These are phyloP conservation scores for Penicillium canescens DNA, from an alignment of 495 filamentous ascomycete genomes.

Conservation along the genomic window DNA sequence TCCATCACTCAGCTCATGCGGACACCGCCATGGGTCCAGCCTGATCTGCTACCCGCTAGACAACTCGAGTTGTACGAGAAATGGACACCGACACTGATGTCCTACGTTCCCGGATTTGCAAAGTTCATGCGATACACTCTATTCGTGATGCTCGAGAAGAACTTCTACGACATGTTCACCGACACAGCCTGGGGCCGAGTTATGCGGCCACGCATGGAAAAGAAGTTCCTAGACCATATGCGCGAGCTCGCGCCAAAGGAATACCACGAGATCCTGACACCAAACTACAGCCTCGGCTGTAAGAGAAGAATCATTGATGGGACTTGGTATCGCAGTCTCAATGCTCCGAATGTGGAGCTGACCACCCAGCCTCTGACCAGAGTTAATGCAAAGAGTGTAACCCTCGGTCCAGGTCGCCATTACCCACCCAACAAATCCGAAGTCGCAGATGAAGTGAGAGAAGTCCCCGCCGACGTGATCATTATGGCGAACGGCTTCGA, in stretches of 20 bases:
- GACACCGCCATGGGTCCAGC: constrained; percentile 60
- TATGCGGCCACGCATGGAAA: constrained; percentile 29
- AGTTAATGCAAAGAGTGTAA: constrained; percentile 50
- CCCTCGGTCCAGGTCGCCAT: constrained; percentile 49
- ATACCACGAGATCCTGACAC: constrained; percentile 64
- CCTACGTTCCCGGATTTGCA: constrained; percentile 45
- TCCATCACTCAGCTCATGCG: constrained; percentile 65
- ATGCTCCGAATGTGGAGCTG: constrained; percentile 55
- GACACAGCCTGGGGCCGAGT: constrained; percentile 30
- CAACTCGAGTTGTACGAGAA: constrained; percentile 36
- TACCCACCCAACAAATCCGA: constrained; percentile 43
- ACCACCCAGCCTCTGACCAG: constrained; percentile 54
- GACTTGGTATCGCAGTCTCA: constrained; percentile 54
- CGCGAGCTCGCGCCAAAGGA: constrained; percentile 51
- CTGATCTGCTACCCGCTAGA: constrained; percentile 16
- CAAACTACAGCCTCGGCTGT: constrained; percentile 62
- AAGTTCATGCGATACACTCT: constrained; percentile 28
- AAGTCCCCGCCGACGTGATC: constrained; percentile 59
- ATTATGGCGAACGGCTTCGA: constrained; percentile 61
- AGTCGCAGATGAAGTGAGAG: constrained; percentile 31
- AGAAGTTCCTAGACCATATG: constrained; percentile 47
- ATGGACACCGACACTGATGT: constrained; percentile 40
- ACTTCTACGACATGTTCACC: constrained; percentile 35
- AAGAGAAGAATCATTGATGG: constrained; percentile 61
- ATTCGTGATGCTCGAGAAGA: constrained; percentile 38